Conservation (phyloP, 2,329 filamentous ascomycete species). For the Aspergillus alliaceus region DNA sequence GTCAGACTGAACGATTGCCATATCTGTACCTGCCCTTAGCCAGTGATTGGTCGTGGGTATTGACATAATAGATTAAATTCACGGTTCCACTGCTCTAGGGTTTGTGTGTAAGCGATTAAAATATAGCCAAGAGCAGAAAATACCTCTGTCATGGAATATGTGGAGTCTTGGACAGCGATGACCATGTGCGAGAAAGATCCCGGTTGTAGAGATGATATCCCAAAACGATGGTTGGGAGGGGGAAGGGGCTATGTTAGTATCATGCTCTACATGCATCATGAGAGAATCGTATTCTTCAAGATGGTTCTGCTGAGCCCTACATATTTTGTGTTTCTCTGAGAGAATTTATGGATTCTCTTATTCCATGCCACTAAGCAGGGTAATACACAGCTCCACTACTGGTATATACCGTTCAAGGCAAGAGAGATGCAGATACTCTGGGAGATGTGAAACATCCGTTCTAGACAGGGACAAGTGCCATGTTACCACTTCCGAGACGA, state of each 20-base stretch:
- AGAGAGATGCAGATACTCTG: neutral
- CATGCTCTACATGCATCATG: no score
- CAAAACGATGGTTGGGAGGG: no score
- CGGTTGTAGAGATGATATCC: neutral
- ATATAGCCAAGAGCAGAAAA: neutral
- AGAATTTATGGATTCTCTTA: neutral
- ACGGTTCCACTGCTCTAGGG: neutral
- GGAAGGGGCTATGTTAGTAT: no score
- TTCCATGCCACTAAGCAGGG: neutral
- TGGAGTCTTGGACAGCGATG: neutral
- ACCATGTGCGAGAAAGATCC: neutral
- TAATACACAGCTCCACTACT: neutral
- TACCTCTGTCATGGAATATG: neutral
- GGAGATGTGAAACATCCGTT: neutral
- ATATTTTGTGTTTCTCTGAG: neutral
- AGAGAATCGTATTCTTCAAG: no score
- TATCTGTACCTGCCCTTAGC: neutral
- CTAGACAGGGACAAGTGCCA: neutral
- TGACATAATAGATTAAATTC: neutral
- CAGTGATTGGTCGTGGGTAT: neutral
- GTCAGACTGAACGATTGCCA: neutral
- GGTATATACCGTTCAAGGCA: neutral
- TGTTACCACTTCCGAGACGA: neutral
- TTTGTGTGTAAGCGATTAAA: neutral
- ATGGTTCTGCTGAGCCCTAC: neutral